Conservation (phyloP, 495 filamentous ascomycete species). For the Mytilinidion resinicola region DNA sequence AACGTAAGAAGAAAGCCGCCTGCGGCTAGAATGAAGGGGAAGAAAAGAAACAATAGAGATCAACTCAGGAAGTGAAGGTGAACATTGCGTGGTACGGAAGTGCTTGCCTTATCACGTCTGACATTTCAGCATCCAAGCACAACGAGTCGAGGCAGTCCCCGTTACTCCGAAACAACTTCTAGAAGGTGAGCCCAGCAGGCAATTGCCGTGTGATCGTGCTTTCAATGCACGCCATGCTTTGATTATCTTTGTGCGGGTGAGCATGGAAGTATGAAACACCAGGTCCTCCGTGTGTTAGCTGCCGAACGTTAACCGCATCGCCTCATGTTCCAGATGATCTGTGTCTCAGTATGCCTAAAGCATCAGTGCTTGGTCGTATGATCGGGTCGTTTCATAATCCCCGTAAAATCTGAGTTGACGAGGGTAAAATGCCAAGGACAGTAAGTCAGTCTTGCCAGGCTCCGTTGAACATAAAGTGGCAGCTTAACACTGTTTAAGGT, state of each 20-base stretch:
- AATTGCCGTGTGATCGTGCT: neutral
- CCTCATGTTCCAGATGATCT: neutral
- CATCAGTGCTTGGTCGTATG: neutral
- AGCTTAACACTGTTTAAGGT: too few relatives aligned
- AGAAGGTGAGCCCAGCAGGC: neutral
- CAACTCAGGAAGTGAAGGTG: neutral
- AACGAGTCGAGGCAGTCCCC: neutral
- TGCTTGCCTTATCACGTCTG: neutral
- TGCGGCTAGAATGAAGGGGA: neutral
- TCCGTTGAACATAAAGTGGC: too few relatives aligned
- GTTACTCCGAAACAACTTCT: neutral
- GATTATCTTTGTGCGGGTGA: neutral
- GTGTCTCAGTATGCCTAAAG: neutral
- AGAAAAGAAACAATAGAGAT: neutral
- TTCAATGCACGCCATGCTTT: neutral
- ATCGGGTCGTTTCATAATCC: too few relatives aligned
- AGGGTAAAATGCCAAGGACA: too few relatives aligned
- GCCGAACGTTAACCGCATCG: neutral
- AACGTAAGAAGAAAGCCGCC: neutral
- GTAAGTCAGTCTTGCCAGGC: too few relatives aligned
- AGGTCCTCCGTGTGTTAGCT: neutral
- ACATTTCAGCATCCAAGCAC: neutral
- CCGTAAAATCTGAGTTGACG: too few relatives aligned
- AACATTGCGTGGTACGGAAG: neutral
- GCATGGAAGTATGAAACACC: neutral